phyloP scores from a whole-genome alignment of 2,329 filamentous ascomycete genomes.

The Claviceps sp. region DNA sequence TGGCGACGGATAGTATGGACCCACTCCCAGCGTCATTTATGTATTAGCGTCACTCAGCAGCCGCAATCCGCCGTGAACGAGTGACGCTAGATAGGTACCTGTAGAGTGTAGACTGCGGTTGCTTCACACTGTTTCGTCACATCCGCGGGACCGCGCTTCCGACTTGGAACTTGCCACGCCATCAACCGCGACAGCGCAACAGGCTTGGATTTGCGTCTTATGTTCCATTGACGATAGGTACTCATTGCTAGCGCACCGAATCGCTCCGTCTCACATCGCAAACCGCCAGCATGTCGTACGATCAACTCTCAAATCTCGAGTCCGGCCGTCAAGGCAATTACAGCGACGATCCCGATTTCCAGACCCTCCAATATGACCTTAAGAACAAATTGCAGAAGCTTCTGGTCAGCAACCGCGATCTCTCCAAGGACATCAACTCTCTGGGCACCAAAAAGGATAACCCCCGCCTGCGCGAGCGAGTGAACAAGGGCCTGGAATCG shows the following conservation, averaged over 20 bases:
- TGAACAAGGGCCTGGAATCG: conserved; percentile 78
- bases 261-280: neutral
- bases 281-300: conserved; percentile 62
- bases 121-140: neutral
- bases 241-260: too few species aligned
- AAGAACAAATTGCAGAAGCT: conserved; percentile 83
- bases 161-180: neutral
- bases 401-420: conserved; percentile 73
- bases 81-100: too few species aligned
- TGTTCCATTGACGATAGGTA: too few species aligned
- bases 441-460: conserved; percentile 87
- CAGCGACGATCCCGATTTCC: conserved; percentile 85
- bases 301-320: conserved; percentile 74
- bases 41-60: neutral
- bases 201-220: neutral
- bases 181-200: neutral
- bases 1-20: conserved; percentile 11
- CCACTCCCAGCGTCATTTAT: neutral
- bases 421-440: conserved; percentile 72
- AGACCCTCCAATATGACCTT: conserved; percentile 65
- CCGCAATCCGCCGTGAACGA: neutral
- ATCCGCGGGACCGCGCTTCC: neutral
- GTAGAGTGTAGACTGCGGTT: too few species aligned
- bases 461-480: conserved; percentile 76
- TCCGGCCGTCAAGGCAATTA: conserved; percentile 66